Percentiles rank a stretch among this genome's conserved stretches.
phyloP scores from a whole-genome alignment of 345 rosid species.

The Linum tenue region DNA sequence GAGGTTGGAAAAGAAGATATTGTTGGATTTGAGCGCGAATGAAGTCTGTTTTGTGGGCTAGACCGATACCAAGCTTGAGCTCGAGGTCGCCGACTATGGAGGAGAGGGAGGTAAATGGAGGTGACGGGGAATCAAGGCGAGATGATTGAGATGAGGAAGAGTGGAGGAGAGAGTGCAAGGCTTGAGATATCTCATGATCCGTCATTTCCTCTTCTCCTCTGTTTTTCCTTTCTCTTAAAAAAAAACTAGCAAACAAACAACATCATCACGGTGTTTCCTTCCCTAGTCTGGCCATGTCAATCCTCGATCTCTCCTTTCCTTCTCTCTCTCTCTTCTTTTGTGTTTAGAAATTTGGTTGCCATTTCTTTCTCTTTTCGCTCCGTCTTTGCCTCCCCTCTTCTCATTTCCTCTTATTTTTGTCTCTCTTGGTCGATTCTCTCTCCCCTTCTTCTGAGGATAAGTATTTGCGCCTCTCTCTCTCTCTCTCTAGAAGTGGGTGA shows the following conservation, averaged over 20 bases:
- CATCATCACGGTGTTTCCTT: not conserved
- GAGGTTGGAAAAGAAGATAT: slow-evolving; percentile 15
- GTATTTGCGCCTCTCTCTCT: not conserved
- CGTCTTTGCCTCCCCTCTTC: slow-evolving; percentile 10
- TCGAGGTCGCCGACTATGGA: slow-evolving; percentile 25
- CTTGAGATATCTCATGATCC: slow-evolving; percentile 26
- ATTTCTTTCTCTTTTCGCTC: not conserved
- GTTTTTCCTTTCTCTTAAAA: not conserved
- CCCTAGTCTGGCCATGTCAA: not conserved
- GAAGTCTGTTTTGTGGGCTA: slow-evolving; percentile 31
- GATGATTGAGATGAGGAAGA: not conserved
- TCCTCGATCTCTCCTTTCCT: not conserved
- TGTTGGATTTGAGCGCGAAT: slow-evolving; percentile 29
- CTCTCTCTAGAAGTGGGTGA: too few relatives aligned
- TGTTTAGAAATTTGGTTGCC: too few relatives aligned
- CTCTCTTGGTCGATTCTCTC: slow-evolving; percentile 9
- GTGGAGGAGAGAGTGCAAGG: slow-evolving; percentile 23
- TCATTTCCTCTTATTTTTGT: slow-evolving; percentile 10
- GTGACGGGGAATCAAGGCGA: not conserved
- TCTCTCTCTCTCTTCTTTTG: not conserved
- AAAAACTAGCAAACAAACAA: not conserved
- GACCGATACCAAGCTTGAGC: slow-evolving; percentile 31
- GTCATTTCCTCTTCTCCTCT: not conserved
- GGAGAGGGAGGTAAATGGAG: slow-evolving; percentile 13
- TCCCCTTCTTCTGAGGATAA: slow-evolving; percentile 2